These are phyloP conservation scores for Starmerella etchellsii DNA, from an alignment of 805 yeast genomes.

Conservation along the genomic window DNA sequence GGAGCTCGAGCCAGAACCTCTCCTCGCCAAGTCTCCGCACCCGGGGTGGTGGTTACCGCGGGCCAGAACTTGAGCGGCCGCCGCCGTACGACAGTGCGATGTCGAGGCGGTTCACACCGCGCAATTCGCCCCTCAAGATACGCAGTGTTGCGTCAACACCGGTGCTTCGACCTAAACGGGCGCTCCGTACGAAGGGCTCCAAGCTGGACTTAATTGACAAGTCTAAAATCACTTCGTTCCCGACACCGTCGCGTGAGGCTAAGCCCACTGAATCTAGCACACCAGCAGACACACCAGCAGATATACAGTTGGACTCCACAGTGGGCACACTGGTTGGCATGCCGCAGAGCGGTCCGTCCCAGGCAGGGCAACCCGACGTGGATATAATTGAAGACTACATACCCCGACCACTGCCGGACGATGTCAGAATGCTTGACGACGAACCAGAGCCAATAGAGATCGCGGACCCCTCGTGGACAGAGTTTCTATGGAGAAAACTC, in stretches of 20 bases:
- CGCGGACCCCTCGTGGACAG: constrained; percentile 18
- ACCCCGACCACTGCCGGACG: constrained; percentile 12
- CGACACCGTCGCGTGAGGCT: constrained; percentile 6
- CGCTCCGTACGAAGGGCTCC: constrained; percentile 22
- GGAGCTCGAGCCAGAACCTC: too few relatives aligned
- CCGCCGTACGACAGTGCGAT: too few relatives aligned
- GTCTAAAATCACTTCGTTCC: constrained; percentile 29
- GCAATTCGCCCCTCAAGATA: background rate
- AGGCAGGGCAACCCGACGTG: too few relatives aligned
- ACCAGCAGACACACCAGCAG: too few relatives aligned
- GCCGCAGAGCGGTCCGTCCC: too few relatives aligned
- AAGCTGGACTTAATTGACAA: constrained; percentile 31
- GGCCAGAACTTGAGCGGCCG: too few relatives aligned
- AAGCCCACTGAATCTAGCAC: too few relatives aligned
- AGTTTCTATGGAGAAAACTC: constrained; percentile 26
- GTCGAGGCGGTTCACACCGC: background rate
- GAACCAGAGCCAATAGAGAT: background rate
- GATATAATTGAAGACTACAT: constrained; percentile 25
- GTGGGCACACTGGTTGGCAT: too few relatives aligned
- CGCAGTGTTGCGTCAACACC: constrained; percentile 12
- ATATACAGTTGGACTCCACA: too few relatives aligned
- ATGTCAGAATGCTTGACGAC: background rate
- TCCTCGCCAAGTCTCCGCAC: too few relatives aligned
- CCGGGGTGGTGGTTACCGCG: too few relatives aligned
- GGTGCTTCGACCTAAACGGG: constrained; percentile 4